phyloP scores from a whole-genome alignment of 257 asterid genomes.

The Salvia rosmarinus region DNA sequence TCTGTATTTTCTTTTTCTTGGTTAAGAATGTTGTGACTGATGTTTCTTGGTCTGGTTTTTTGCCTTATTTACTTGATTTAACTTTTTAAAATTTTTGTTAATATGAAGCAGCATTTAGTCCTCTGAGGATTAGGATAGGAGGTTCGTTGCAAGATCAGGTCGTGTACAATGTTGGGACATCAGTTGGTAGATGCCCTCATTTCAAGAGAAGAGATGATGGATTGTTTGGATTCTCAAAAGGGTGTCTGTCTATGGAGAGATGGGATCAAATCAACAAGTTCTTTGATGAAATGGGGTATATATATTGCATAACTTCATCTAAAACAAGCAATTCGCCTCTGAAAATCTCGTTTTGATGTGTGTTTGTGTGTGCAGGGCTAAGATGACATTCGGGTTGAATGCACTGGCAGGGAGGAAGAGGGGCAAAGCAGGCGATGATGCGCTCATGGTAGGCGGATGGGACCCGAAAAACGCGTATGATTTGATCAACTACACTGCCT shows the following conservation, averaged over 20 bases:
- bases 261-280: conserved; percentile 68
- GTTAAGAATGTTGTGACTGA: neutral
- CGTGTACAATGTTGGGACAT: conserved; percentile 54
- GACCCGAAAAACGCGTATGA: conserved; percentile 55
- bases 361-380: conserved; percentile 47
- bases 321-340: neutral
- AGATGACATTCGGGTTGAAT: conserved; percentile 70
- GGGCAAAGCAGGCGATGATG: conserved; percentile 4
- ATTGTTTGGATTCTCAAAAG: conserved; percentile 60
- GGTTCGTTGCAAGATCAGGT: conserved; percentile 81
- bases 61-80: too few relatives aligned
- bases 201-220: conserved; percentile 41
- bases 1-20: too few relatives aligned
- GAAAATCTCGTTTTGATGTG: neutral
- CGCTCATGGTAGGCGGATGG: conserved; percentile 71
- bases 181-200: conserved; percentile 51
- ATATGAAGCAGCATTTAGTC: conserved; percentile 51
- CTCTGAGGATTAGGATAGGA: conserved; percentile 70
- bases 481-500: conserved; percentile 62
- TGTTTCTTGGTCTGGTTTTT: neutral
- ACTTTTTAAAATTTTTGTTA: neutral
- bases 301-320: neutral
- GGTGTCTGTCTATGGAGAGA: conserved; percentile 69
- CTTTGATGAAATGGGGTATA: conserved; percentile 62
- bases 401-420: conserved; percentile 64